Conservation (phyloP, 2,329 filamentous ascomycete species). For the Blumeria graminis region DNA sequence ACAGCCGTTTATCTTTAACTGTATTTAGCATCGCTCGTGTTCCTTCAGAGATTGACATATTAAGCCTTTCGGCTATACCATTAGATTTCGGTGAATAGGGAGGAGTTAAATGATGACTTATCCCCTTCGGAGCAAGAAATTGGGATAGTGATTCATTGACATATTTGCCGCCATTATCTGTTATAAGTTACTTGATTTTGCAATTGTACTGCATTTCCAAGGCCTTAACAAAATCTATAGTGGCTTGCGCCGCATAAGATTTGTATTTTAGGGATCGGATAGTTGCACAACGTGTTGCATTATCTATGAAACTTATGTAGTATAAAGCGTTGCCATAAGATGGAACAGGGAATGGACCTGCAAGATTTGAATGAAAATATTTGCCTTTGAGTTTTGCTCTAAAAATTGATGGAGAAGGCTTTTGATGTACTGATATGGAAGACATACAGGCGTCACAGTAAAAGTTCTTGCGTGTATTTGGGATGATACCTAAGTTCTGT, state of each 20-base stretch:
- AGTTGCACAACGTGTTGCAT: background rate
- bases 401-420: background rate
- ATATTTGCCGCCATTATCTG: slow-evolving; percentile 1
- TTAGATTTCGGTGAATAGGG: background rate
- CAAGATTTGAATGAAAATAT: background rate
- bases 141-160: background rate
- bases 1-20: background rate
- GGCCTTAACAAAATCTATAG: background rate
- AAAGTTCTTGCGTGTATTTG: background rate
- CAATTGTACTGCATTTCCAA: background rate
- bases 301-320: slow-evolving; percentile 1
- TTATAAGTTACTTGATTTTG: background rate
- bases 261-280: background rate
- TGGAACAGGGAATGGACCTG: background rate
- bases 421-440: background rate
- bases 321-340: background rate
- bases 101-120: background rate
- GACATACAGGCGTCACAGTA: background rate
- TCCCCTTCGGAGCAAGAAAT: background rate
- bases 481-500: background rate
- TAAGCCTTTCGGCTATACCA: background rate
- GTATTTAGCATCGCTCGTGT: background rate
- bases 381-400: background rate
- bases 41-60: background rate
- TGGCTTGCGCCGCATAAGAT: background rate